Evolutionary conservation across 805 yeast species (phyloP).

Genomic region (Candida incommunis): DNA sequence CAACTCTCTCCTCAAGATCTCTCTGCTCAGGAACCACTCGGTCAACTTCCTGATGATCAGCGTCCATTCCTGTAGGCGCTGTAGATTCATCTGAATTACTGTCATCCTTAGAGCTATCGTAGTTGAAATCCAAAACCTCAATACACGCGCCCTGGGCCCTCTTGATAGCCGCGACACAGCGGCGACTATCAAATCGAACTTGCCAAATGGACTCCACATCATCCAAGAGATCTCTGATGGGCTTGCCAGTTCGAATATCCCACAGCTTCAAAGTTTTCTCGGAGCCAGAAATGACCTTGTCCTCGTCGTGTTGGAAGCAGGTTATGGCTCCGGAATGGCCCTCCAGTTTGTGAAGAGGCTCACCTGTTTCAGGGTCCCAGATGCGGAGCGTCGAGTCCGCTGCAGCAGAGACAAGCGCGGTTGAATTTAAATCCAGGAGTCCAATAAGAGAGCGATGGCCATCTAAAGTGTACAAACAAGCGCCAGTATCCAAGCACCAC

Average conservation of each 20-base stretch:
- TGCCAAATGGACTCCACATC: constrained; percentile 77
- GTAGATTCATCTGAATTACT: background rate
- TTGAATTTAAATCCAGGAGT: constrained; percentile 58
- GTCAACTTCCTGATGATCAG: too few relatives aligned
- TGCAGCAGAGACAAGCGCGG: constrained; percentile 80
- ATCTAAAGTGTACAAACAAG: constrained; percentile 50
- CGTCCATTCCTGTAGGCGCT: too few relatives aligned
- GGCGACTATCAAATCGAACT: constrained; percentile 67
- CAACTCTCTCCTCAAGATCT: too few relatives aligned
- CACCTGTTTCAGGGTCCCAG: constrained; percentile 76
- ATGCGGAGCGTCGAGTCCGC: constrained; percentile 86
- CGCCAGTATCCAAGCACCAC: constrained; percentile 79
- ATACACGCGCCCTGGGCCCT: constrained; percentile 54
- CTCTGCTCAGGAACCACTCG: too few relatives aligned
- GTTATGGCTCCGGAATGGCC: constrained; percentile 85
- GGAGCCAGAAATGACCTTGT: constrained; percentile 76
- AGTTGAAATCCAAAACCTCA: constrained; percentile 73
- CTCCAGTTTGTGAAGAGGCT: constrained; percentile 48
- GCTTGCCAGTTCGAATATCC: constrained; percentile 66
- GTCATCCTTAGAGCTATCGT: constrained; percentile 12
- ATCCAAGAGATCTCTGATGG: constrained; percentile 53
- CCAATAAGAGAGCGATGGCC: constrained; percentile 92
- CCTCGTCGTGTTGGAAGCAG: constrained; percentile 81
- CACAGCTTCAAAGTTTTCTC: constrained; percentile 78
- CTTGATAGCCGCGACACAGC: constrained; percentile 88